Base-by-base conservation (phyloP, 2,329 filamentous ascomycete species). In the Aspergillus bombycis region DNA sequence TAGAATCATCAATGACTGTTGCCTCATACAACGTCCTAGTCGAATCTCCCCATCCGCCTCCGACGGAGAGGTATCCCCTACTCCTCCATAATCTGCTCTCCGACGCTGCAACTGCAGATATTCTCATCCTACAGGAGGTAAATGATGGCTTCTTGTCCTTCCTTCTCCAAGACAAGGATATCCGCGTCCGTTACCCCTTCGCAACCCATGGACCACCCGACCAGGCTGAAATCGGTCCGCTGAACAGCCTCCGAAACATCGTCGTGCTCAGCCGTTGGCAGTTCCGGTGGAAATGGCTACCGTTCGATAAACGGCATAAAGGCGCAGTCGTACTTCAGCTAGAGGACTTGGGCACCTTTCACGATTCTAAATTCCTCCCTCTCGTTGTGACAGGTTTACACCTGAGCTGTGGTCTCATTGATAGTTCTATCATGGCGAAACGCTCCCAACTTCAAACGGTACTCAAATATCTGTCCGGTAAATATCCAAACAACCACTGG, bases 21-120 rank as follows among this genome's bases (percentile, higher is more conserved):
- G 34, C 61, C 3, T 62, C 61, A 3, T 62, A 62, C 23, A 62
- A 62, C 23, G 61, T 62, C 10, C 61, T 62, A 9, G 36, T 62
- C 19, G 61, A 62, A 14, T 55, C 41, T 7, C 56, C 11, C 1
- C 28, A 62, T 32, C 56, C 61, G 3, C 61, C 61, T 21, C 50
- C 61, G 0, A 62, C 61, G 3, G 61, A 62, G 12, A 38, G 61
- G 8, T 62, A 60, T 23, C 56, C 61, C 2, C 46, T 59, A 10
- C 57, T 62, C 26, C 41, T 56, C 12, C 56, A 32, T 7, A 62
- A 60, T 19, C 19, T 62, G 4, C 56, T 59, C 30, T 56, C 50
- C 7, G 28, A 34, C 19, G 23, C 46, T 16, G 61, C 61, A 11
- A 50, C 14, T 2, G 56, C 61, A 6, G 57, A 62, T n/a, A 50